Evolutionary conservation across 2,329 filamentous ascomycete genomes (phyloP), one percentile per base, ranked within the genome.

Genomic region (Chrysosporium queenslandicum): DNA sequence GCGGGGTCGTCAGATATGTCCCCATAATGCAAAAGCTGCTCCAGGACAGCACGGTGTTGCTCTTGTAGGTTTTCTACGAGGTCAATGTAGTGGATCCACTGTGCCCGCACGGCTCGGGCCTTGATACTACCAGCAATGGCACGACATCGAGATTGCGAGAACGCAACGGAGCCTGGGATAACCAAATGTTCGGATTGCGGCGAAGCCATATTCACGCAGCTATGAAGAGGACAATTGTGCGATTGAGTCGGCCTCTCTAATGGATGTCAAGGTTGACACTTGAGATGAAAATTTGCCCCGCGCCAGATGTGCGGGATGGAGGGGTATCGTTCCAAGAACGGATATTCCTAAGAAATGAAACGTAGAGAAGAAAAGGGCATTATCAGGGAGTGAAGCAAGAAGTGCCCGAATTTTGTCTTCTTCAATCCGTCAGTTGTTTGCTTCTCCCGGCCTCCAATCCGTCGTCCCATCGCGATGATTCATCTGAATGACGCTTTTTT

Each of bases 1-100:
- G 66, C 60, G 30, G 65, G 65, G 25, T 73, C 68, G 55, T 73
- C 72, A 56, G 72, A 71, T 58, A 77, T 75, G 58, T 80, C 77
- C 46, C 79, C 80, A 61, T 84, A 82, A 49, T 75, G 74, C 46
- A 85, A 71, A 25, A 85, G 68, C 62, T 82, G 78, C 60, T 80
- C 72, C 49, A 85, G 65, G 1, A 76, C 71, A 34, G 70, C 67
- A 52, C 74, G 69, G 58, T 81, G 72, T 30, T 71, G 66, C 8
- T 69, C 66, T 53, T 68, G 62, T 47, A 77, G 69, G 46, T 70
- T 66, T 40, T 71, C 71, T 56, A 75, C 74, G 56, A 83, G 73
- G 63, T 83, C 76, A 53, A 86, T 75, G 63, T 86, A 87, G 72
- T 87, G 86, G 54, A 74, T 60, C 64, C 70, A 75, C 59, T 74